Evolutionary conservation across 345 rosid genomes (phyloP), one percentile per base, ranked within the genome.

Genomic region (Populus tremula): DNA sequence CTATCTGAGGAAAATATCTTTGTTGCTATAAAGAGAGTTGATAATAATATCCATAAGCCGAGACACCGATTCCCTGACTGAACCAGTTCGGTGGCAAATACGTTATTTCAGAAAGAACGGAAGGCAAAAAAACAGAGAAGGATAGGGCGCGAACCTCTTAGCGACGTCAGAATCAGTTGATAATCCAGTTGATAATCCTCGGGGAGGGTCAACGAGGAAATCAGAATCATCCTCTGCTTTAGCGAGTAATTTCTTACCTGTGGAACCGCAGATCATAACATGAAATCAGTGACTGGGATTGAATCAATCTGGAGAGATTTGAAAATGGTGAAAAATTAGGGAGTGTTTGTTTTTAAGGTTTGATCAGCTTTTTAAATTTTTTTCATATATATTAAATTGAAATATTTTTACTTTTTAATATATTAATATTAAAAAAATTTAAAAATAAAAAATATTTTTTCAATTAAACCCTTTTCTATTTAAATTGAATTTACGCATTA

Each of bases 11-110:
- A 93, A 96, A 80, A 96, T 96, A 47, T 27, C 99, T 85, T 93
- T 96, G 85, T 96, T 96, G 76, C 99, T 96, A 83, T 96, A 93
- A 17, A 96, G 97, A 80, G 99, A 96, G 90, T 96, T 96, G 85
- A 96, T 89, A 65, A 96, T 82, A 78, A 96, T 96, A 70, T 96
- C 99, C 99, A 96, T 93, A 56, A 92, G 98, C 90, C 99, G 88
- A 75, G 99, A 96, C 62, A 93, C 99, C 53, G 95, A 77, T 80
- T 96, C 99, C 86, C 99, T 96, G 74, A 72, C 99, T 96, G 74
- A 72, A 79, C 39, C 53, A 4, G 35, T 33, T 33, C 35, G 14
- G 23, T 61, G n/a, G 23, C 1, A 53, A 53, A 8, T 54, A 53
- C 20, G 47, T 21, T 18, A 76, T 16, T 56, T 38, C 20, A 20